A percentile compares a stretch with the other conserved stretches of the same genome.
These are phyloP conservation scores for Pholiota microspora DNA, from an alignment of 768 basidiomycete genomes.

Conservation along the genomic window DNA sequence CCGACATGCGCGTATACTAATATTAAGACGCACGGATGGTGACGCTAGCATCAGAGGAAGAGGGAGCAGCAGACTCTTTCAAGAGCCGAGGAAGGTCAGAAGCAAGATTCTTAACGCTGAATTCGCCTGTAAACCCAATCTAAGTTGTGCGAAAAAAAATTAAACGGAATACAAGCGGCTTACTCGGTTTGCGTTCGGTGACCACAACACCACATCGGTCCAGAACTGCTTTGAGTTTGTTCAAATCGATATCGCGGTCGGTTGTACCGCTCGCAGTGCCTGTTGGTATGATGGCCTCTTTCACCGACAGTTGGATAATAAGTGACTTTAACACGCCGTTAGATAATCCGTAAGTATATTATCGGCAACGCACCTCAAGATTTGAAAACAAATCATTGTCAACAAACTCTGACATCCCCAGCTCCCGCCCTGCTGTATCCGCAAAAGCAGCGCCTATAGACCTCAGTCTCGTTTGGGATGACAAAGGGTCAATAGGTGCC, in stretches of 20 bases:
- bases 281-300: slow-evolving; percentile 85
- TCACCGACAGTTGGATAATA: slow-evolving; percentile 94
- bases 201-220: slow-evolving; percentile 90
- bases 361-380: slow-evolving; percentile 66
- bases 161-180: slow-evolving; percentile 20
- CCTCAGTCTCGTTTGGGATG: slow-evolving; percentile 56
- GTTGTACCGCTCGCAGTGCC: slow-evolving; percentile 72
- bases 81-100: slow-evolving; percentile 79
- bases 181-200: slow-evolving; percentile 87
- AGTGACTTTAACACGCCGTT: slow-evolving; percentile 62
- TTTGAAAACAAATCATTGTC: slow-evolving; percentile 97
- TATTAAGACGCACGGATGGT: slow-evolving; percentile 47
- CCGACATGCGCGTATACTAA: background rate
- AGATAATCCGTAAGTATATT: background rate
- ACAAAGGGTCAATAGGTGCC: slow-evolving; percentile 32
- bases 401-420: slow-evolving; percentile 88
- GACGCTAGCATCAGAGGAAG: slow-evolving; percentile 48
- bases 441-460: slow-evolving; percentile 88
- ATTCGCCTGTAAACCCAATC: slow-evolving; percentile 61
- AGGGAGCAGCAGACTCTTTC: slow-evolving; percentile 36
- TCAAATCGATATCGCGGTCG: slow-evolving; percentile 83
- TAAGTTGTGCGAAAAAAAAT: background rate
- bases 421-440: slow-evolving; percentile 79
- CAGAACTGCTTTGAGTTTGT: slow-evolving; percentile 81
- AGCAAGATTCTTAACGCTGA: slow-evolving; percentile 72